A percentile compares a stretch with the other conserved stretches of the same genome.
These are phyloP conservation scores for Coniochaeta hoffmannii DNA, from an alignment of 2,329 filamentous ascomycete species.

Conservation along the genomic window DNA sequence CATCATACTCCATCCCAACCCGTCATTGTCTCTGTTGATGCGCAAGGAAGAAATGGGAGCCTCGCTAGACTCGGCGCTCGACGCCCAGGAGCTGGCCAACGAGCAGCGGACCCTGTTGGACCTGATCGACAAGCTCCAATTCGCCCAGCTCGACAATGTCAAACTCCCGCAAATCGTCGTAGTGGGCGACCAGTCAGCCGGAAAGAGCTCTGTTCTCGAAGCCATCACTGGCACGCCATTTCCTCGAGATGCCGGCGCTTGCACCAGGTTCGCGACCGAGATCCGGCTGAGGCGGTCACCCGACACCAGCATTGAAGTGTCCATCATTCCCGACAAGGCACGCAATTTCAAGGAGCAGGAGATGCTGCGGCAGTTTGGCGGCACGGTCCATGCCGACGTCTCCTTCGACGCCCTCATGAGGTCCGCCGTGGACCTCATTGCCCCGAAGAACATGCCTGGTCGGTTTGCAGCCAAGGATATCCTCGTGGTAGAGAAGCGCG, in stretches of 20 bases:
- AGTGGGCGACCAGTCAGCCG: conserved; percentile 56
- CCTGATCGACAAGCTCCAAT: conserved; percentile 36
- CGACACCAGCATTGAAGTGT: conserved; percentile 37
- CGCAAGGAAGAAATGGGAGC: conserved; percentile 16
- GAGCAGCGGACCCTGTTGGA: conserved; percentile 52
- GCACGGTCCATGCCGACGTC: conserved; percentile 33
- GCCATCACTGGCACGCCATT: conserved; percentile 57
- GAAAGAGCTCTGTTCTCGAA: conserved; percentile 57
- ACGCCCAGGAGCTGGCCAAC: conserved; percentile 40
- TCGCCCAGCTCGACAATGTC: conserved; percentile 25
- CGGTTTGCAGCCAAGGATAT: conserved; percentile 45
- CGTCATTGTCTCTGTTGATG: not conserved
- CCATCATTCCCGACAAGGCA: conserved; percentile 47
- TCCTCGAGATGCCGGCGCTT: conserved; percentile 51
- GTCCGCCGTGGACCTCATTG: conserved; percentile 42
- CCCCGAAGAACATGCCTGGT: conserved; percentile 39
- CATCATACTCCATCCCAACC: not conserved
- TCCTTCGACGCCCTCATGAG: conserved; percentile 44
- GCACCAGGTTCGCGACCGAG: conserved; percentile 55
- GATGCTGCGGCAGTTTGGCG: conserved; percentile 39
- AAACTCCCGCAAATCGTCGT: conserved; percentile 48
- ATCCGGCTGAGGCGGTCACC: conserved; percentile 44
- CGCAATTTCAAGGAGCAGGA: conserved; percentile 39
- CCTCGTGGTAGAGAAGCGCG: conserved; percentile 50
- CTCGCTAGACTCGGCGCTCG: conserved; percentile 39